Percentiles rank a stretch among this genome's conserved stretches.
These are phyloP conservation scores for Golubevia pallescens DNA, from an alignment of 1,284 basidiomycete genomes.

Conservation along the genomic window DNA sequence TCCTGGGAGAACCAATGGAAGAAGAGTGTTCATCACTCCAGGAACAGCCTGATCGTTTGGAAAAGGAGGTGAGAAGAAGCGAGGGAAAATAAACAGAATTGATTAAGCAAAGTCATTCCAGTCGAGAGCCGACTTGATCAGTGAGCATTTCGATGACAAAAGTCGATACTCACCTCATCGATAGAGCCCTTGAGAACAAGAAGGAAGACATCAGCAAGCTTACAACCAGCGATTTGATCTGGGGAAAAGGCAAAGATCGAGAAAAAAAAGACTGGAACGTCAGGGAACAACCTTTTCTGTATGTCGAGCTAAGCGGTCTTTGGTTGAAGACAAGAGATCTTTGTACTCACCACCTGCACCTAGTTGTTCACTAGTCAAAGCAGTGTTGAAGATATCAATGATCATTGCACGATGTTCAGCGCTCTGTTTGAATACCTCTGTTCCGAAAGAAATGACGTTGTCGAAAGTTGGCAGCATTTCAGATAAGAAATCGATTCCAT, in stretches of 20 bases:
- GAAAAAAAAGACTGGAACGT: too few relatives aligned
- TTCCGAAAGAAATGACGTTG: constrained; percentile 86
- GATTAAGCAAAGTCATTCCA: too few relatives aligned
- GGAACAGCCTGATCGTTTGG: constrained; percentile 35
- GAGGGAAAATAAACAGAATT: too few relatives aligned
- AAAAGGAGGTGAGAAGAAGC: background rate
- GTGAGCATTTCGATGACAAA: too few relatives aligned
- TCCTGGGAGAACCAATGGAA: constrained; percentile 21
- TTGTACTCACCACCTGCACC: constrained; percentile 73
- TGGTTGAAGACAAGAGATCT: too few relatives aligned
- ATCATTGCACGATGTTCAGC: constrained; percentile 80
- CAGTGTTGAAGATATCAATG: constrained; percentile 81
- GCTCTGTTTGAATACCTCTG: constrained; percentile 75
- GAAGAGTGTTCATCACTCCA: constrained; percentile 31
- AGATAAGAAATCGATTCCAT: constrained; percentile 77
- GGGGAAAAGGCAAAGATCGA: too few relatives aligned
- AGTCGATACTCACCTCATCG: constrained; percentile 78
- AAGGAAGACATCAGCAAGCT: constrained; percentile 81
- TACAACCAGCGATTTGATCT: constrained; percentile 80
- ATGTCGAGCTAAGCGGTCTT: too few relatives aligned
- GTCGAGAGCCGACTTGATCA: too few relatives aligned
- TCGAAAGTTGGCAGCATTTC: constrained; percentile 89
- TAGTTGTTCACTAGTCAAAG: constrained; percentile 75
- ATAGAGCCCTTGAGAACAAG: constrained; percentile 78
- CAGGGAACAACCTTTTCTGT: too few relatives aligned